Evolutionary conservation across 345 rosid genomes (phyloP), one percentile per base, ranked within the genome.

Genomic region (Noccaea caerulescens): DNA sequence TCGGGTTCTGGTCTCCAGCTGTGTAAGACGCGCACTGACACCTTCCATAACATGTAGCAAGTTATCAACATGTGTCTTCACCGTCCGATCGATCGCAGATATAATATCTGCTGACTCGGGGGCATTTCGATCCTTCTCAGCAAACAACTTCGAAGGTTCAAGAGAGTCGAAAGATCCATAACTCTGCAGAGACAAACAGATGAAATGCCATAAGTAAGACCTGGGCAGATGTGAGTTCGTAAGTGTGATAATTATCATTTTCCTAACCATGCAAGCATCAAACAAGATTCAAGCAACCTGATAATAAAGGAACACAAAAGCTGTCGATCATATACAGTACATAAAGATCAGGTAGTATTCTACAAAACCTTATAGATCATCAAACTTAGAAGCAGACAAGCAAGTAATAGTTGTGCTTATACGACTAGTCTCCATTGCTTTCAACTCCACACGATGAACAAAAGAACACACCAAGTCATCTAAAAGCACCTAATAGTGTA

Each of bases 1-100:
- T 10, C 82, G 82, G 10, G 85, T 85, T 75, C 93, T 86, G 61
- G 82, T 84, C 79, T 93, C 98, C 80, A 93, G 78, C 71, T 88
- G 98, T 1, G 90, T 87, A 13, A 93, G 75, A 9, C 93, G 86
- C 13, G 93, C 87, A 73, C 93, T 83, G 38, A 93, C 84, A 69
- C 86, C 87, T 72, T 90, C 93, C 75, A 90, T 67, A 8, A 67
- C 85, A 76, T 86, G 86, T 62, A 88, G 45, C 87, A 90, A 70
- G 69, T 76, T 82, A 77, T 93, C 97, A 59, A 77, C 58, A 79
- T 90, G 84, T 54, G 79, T 87, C 86, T 90, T 90, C 86, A 93
- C 82, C 10, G 81, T 72, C 64, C 55, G 81, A 82, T 93, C 98
- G 10, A 93, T 81, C 79, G 83, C 93, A 54, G 89, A 80, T 47